A percentile compares a stretch with the other conserved stretches of the same genome.
phyloP scores from a whole-genome alignment of 2,329 filamentous ascomycete species.

The Torrubiella hemipterigena region DNA sequence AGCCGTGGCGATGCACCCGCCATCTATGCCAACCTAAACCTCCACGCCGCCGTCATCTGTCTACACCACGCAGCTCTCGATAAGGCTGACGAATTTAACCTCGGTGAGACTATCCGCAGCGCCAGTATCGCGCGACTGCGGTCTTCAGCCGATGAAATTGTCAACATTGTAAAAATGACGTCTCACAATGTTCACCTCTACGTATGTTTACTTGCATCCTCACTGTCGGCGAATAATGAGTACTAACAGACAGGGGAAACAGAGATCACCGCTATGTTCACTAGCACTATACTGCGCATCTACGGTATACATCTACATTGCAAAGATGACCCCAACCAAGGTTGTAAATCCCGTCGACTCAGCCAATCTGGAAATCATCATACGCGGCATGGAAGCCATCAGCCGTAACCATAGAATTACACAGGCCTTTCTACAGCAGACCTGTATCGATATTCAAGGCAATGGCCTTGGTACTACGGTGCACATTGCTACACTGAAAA shows the following conservation, averaged over 20 bases:
- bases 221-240: no score
- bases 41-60: constrained; percentile 80
- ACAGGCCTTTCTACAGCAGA: constrained; percentile 72
- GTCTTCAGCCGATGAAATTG: constrained; percentile 73
- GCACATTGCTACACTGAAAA: constrained; percentile 21
- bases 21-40: constrained; percentile 75
- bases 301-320: constrained; percentile 70
- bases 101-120: constrained; percentile 52
- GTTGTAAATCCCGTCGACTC: constrained; percentile 35
- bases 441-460: constrained; percentile 66
- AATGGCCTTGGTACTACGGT: constrained; percentile 27
- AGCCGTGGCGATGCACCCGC: constrained; percentile 59
- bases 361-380: constrained; percentile 57
- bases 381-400: constrained; percentile 67
- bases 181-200: constrained; percentile 55
- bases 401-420: constrained; percentile 65
- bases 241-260: no score
- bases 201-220: constrained; percentile 34
- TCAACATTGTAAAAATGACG: constrained; percentile 70
- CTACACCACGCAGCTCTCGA: constrained; percentile 82
- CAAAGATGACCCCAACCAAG: constrained; percentile 53
- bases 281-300: constrained; percentile 79
- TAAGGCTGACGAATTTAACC: constrained; percentile 60
- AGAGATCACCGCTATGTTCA: constrained; percentile 33
- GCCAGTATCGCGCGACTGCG: constrained; percentile 63